Evolutionary conservation across 148 eudicot genomes (phyloP).

Genomic region (Cornus florida): DNA sequence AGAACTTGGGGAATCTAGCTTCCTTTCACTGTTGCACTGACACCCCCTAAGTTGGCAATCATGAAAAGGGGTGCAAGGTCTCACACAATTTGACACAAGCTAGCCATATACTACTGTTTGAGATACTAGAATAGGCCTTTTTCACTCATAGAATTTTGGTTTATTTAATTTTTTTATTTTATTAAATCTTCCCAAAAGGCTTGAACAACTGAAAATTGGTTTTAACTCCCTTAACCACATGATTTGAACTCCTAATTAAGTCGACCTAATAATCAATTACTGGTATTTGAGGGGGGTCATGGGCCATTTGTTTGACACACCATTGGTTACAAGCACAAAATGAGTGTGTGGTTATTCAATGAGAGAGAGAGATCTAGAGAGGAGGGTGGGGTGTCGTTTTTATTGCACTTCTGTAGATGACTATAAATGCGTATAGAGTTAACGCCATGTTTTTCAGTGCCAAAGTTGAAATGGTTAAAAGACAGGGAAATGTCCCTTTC

Average conservation of each 20-base stretch:
- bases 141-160: too few relatives aligned
- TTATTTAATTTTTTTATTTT: too few relatives aligned
- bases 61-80: not conserved
- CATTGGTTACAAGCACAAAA: not conserved
- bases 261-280: not conserved
- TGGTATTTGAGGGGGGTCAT: too few relatives aligned
- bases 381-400: conserved; percentile 1
- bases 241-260: too few relatives aligned
- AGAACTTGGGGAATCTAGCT: not conserved
- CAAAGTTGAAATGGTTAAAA: conserved; percentile 21
- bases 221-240: not conserved
- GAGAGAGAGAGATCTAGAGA: not conserved
- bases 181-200: not conserved
- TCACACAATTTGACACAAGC: too few relatives aligned
- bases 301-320: too few relatives aligned
- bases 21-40: not conserved
- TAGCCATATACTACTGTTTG: too few relatives aligned
- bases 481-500: conserved; percentile 22
- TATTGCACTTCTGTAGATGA: not conserved
- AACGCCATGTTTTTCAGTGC: conserved; percentile 24
- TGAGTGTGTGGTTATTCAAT: conserved; percentile 1
- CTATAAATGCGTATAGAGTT: conserved; percentile 9
- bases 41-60: not conserved
- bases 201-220: too few relatives aligned
- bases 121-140: too few relatives aligned